phyloP scores from a whole-genome alignment of 441 rosid genomes.

The Pelargonium australe region DNA sequence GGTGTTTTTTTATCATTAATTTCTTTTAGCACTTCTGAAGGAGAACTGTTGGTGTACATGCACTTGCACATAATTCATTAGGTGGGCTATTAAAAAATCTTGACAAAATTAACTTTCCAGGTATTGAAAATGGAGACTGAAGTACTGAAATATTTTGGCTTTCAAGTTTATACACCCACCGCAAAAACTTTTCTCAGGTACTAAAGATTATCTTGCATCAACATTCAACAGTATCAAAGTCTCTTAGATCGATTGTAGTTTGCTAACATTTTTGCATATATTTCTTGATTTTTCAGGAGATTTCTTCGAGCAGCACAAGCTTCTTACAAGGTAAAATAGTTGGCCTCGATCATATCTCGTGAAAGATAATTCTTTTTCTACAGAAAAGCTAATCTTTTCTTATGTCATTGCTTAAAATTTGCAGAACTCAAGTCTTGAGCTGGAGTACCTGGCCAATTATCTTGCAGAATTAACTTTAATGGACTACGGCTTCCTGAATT shows the following conservation, averaged over 20 bases:
- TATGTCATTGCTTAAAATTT: constrained; percentile 11
- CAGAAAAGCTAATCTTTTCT: not conserved
- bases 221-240: not conserved
- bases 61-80: not conserved
- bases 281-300: constrained; percentile 40
- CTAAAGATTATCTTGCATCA: constrained; percentile 15
- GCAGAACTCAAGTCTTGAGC: constrained; percentile 50
- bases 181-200: constrained; percentile 81
- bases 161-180: constrained; percentile 68
- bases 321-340: constrained; percentile 38
- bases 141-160: constrained; percentile 53
- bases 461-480: constrained; percentile 52
- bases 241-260: not conserved
- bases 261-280: not conserved
- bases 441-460: constrained; percentile 54
- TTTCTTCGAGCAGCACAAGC: constrained; percentile 63
- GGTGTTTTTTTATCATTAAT: not conserved
- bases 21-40: not conserved
- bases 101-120: constrained; percentile 31
- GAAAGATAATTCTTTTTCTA: not conserved
- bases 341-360: not conserved
- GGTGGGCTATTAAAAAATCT: not conserved
- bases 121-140: constrained; percentile 75
- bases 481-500: constrained; percentile 44
- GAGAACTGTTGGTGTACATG: not conserved